Base-by-base conservation (phyloP, 225 moss, liverwort and hornwort species). In the Takakia lepidozioides region DNA sequence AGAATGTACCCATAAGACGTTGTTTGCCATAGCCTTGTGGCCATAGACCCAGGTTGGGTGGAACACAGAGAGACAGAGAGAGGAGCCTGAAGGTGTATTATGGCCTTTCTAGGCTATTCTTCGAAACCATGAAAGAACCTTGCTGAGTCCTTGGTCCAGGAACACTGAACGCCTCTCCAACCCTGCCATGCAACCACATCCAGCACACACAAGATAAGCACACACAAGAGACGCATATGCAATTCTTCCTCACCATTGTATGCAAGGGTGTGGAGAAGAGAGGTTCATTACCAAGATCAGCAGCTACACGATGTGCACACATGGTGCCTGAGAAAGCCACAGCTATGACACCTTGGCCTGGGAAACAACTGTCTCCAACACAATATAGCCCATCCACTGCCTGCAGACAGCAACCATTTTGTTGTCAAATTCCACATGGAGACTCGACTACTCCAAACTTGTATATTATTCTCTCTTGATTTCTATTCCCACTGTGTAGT, bases 321-420 rank as follows among this genome's bases (percentile, higher is more conserved):
- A 93, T 93, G 1, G 86, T 74, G 44, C 93, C 93, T 1, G 88
- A 89, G 66, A 93, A 93, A 25, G 86, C 83, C 5, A 93, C 93
- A 14, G 93, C 89, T 56, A 93, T 93, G 15, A 93, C 93, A 5
- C 93, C 93, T 61, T 93, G 93, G 20, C 93, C 93, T 14, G 93
- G 93, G 9, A 93, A 93, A 63, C 93, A 93, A 46, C 93, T 93
- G 29, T 89, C 93, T 16, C 93, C 93, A 28, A 93, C 93, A 19
- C 93, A 93, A 37, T 93, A 93, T 61, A 93, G 58, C 16, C 78
- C 81, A 25, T 82, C 76, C 39, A 93, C 89, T 1, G 88, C 83
- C 67, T 80, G 70, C 55, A 60, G 29, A 43, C 24, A 29, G 20
- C 51, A 38, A 21, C 16, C 11, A 21, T 48, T 2, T 23, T 27